phyloP scores from a whole-genome alignment of 495 filamentous ascomycete species.

The Xylaria grammica region DNA sequence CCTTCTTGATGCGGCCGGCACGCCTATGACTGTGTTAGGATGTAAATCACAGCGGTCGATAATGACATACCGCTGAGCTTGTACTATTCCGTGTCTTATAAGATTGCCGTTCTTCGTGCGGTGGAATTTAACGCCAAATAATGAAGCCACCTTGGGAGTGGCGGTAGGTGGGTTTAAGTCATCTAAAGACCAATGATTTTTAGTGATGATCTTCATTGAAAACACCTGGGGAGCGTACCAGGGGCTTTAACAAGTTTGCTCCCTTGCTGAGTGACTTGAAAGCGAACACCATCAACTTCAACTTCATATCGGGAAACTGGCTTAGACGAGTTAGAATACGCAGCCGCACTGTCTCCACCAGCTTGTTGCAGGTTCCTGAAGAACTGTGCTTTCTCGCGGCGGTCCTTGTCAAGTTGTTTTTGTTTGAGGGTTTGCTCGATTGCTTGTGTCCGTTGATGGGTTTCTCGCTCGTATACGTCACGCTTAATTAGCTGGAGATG shows the following conservation, averaged over 20 bases:
- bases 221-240: slow-evolving; percentile 54
- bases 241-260: slow-evolving; percentile 81
- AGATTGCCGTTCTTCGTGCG: slow-evolving; percentile 93
- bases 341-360: slow-evolving; percentile 41
- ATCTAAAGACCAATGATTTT: slow-evolving; percentile 58
- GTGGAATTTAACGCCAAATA: slow-evolving; percentile 86
- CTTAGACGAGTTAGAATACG: slow-evolving; percentile 40
- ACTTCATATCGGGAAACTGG: slow-evolving; percentile 64
- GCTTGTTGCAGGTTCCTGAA: slow-evolving; percentile 45
- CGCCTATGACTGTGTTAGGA: slow-evolving; percentile 42
- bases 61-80: slow-evolving; percentile 66
- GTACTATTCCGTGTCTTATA: slow-evolving; percentile 73
- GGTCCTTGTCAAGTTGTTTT: slow-evolving; percentile 62
- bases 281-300: slow-evolving; percentile 74
- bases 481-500: slow-evolving; percentile 91
- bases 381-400: slow-evolving; percentile 66
- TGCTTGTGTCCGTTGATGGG: slow-evolving; percentile 70
- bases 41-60: background rate
- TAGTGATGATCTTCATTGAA: slow-evolving; percentile 12
- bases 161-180: slow-evolving; percentile 65
- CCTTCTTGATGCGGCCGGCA: slow-evolving; percentile 65
- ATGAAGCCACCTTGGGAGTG: slow-evolving; percentile 77
- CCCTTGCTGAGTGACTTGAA: slow-evolving; percentile 75
- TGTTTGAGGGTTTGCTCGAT: slow-evolving; percentile 72
- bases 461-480: slow-evolving; percentile 77